A percentile compares a stretch with the other conserved stretches of the same genome.
phyloP scores from a whole-genome alignment of 225 moss, liverwort and hornwort genomes.

The Marchantia polymorpha region DNA sequence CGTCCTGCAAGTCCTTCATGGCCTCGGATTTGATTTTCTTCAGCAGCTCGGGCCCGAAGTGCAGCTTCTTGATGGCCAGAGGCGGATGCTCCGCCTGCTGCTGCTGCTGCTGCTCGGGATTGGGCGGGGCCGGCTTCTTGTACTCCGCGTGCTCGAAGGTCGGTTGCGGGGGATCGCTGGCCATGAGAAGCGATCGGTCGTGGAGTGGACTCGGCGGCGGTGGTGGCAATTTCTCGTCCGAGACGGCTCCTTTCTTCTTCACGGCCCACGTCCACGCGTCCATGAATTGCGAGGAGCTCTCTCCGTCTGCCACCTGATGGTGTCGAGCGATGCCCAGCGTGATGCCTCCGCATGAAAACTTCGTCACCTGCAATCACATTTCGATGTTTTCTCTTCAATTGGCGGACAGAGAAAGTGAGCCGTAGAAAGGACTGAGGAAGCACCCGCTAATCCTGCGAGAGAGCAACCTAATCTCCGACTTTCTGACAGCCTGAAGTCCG shows the following conservation, averaged over 20 bases:
- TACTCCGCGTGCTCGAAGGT: slow-evolving; percentile 74
- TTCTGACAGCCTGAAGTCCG: too few relatives aligned
- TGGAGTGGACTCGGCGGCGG: slow-evolving; percentile 43
- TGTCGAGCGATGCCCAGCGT: slow-evolving; percentile 81
- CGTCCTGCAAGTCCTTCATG: slow-evolving; percentile 45
- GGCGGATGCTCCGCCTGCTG: slow-evolving; percentile 31
- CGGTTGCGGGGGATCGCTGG: slow-evolving; percentile 55
- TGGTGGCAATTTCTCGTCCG: slow-evolving; percentile 3
- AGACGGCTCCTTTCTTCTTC: slow-evolving; percentile 13
- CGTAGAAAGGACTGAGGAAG: too few relatives aligned
- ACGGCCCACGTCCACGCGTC: slow-evolving; percentile 64
- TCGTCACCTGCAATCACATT: slow-evolving; percentile 34
- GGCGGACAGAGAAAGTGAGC: too few relatives aligned
- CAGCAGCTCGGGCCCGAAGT: slow-evolving; percentile 54
- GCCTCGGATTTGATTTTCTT: slow-evolving; percentile 61
- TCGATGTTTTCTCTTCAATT: too few relatives aligned
- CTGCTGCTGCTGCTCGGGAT: slow-evolving; percentile 25
- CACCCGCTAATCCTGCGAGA: too few relatives aligned
- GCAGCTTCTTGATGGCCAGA: slow-evolving; percentile 61
- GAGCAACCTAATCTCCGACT: too few relatives aligned
- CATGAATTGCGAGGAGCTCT: slow-evolving; percentile 70
- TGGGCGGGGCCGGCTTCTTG: slow-evolving; percentile 39
- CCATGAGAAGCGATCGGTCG: slow-evolving; percentile 65
- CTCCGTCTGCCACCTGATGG: slow-evolving; percentile 88
- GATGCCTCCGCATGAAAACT: slow-evolving; percentile 45